Evolutionary conservation across 371 early-diverging fungal genomes (phyloP), one percentile per base, ranked within the genome.

Genomic region (Capillidium rhysosporum): DNA sequence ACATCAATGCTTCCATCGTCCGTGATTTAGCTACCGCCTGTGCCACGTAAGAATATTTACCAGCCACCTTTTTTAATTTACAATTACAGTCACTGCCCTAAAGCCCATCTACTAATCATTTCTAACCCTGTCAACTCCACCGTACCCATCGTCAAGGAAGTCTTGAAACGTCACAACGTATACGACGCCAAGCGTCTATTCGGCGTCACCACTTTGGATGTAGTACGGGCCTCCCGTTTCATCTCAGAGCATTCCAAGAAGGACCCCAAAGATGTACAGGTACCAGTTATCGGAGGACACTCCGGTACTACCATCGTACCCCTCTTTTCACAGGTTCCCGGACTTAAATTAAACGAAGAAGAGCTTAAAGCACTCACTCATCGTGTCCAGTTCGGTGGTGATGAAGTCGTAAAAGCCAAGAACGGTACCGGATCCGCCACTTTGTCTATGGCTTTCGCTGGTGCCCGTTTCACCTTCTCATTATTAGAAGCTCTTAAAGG

Each of bases 101-200:
- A 90, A 67, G 98, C 98, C 62, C 81, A 85, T 77, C 65, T 94
- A 68, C 72, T 83, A 52, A 80, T 98, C 73, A 98, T 98, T 72
- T 88, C 97, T 67, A 98, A 98, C 88, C 98, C 98, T 46, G 98
- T 98, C 68, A 98, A 98, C 87, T 97, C 97, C 40, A 98, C 96
- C 56, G 95, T 98, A 55, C 97, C 98, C 59, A 97, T 98, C 65
- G 88, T 89, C 59, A 84, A 92, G 56, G 97, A 98, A 76, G 87
- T 86, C 57, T 78, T 93, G 71, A 94, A 94, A 81, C 79, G 82
- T 73, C 76, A 76, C 63, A 86, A 86, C 61, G 91, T 92, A 62
- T 92, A 79, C 63, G 87, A 95, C 75, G 87, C 92, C 66, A 62
- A 66, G 59, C 74, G 84, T 62, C 67, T 97, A 56, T 93, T 95